Base-by-base conservation (phyloP, 2,329 filamentous ascomycete genomes). In the Fusarium sp. region DNA sequence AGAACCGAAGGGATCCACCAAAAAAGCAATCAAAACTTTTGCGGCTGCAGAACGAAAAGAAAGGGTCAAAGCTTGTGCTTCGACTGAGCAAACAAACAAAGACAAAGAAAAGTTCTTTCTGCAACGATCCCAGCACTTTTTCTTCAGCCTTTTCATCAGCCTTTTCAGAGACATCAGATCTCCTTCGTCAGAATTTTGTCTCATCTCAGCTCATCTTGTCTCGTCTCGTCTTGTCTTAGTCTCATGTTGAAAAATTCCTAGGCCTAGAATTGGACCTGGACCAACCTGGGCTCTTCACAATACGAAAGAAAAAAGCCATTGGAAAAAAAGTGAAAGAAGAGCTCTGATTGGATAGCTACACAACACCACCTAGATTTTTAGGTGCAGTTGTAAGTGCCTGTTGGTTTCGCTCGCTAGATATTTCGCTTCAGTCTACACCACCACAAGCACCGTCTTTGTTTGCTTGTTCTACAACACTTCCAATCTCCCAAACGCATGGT, bases 21-120 rank as follows among this genome's bases (percentile, higher is more conserved):
- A 63, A 76, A 70, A 77, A 75, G 65, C 68, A 75, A 77, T 54
- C 59, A 74, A 60, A 69, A 71, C 50, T 73, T 73, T 68, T 59
- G 26, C 54, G 38, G 59, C 45, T 45, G 18, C 36, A 38, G 54
- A 58, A 30, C 28, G 24, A 18, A 44, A 44, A 24, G 33, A 68
- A 31, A 59, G 48, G 42, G 44, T 68, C 65, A 51, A 64, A 59
- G 70, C 68, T 69, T 35, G 54, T 42, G 57, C 56, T 48, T 68
- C 41, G 62, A 51, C 60, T 51, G 39, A 62, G 53, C 68, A 65
- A 74, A 74, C 68, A 65, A 74, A 74, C 64, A 72, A 53, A 35
- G 35, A 54, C 58, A 58, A 61, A 38, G n/a, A 39, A 63, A 57
- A 68, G 45, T 59, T 50, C 35, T 60, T 62, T 69, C 66, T 55